Base-by-base conservation (phyloP, 441 rosid genomes). In the Gossypium aridum region DNA sequence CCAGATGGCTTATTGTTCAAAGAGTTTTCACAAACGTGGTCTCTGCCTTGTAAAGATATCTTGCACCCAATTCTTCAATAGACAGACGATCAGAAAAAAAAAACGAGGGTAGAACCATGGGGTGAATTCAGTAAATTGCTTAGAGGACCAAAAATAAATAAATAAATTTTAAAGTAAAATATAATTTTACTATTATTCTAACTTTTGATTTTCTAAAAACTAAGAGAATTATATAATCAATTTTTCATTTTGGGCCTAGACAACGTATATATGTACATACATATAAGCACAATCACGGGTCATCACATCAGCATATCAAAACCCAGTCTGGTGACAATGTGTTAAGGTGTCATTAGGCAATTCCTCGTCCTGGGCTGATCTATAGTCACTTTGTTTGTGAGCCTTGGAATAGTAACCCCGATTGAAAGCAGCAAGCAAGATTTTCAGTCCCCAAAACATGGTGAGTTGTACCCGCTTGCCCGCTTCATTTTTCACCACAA, bases 301-400 rank as follows among this genome's bases (percentile, higher is more conserved):
- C 2, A 34, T 34, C 39, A 6, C 76, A 72, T 70, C 81, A 78
- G 78, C 81, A 28, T 14, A 78, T 76, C 79, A 39, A 57, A 74
- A 79, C 86, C 22, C 17, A 22, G 55, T 71, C 13, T 37, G 22
- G 8, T 37, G 43, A 49, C 56, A 73, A 7, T 56, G 25, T 16
- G 28, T 47, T 22, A 62, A 43, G 72, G 43, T 62, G 63, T 56
- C 39, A 67, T 16, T 71, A 25, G 68, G 62, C 14, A 56, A 34
- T 59, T 57, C 9, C 4, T 69, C 60, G 3, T 39, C 68, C 22
- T 56, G 13, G 49, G 37, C 4, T 59, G 43, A 49, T 57, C 19
- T 43, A 19, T 65, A 4, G 26, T 34, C 5, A 16, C 49, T 61
- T 54, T 12, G 77, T 76, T 66, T 37, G 66, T 16, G 69, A 10